Evolutionary conservation across 2,329 filamentous ascomycete species (phyloP).

Genomic region (Nakataea oryzae): DNA sequence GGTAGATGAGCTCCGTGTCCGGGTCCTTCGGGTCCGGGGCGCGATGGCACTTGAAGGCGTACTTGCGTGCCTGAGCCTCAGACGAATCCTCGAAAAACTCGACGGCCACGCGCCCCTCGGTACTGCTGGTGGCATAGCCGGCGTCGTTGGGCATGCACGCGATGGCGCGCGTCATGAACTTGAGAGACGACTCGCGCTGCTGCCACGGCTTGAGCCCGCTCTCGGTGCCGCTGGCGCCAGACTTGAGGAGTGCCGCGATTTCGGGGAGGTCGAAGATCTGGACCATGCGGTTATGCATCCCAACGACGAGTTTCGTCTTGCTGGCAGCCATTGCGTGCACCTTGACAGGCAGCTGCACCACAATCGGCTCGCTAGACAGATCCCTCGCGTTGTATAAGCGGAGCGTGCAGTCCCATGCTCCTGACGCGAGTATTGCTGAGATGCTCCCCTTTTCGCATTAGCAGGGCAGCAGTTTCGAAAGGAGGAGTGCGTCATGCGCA

Average conservation of each 20-base stretch:
- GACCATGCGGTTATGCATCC: constrained; percentile 88
- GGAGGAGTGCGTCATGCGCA: not conserved
- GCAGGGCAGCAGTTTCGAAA: not conserved
- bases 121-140: constrained; percentile 84
- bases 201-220: constrained; percentile 71
- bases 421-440: constrained; percentile 67
- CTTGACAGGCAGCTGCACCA: constrained; percentile 68
- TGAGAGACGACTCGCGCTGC: constrained; percentile 82
- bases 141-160: constrained; percentile 95
- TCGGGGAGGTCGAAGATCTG: constrained; percentile 84
- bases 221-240: constrained; percentile 22
- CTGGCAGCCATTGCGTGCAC: constrained; percentile 78
- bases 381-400: constrained; percentile 64
- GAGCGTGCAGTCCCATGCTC: constrained; percentile 87
- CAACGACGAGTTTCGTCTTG: constrained; percentile 76
- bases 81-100: constrained; percentile 93
- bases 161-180: constrained; percentile 90
- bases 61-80: constrained; percentile 85
- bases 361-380: constrained; percentile 43
- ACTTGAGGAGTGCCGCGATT: constrained; percentile 45
- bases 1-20: constrained; percentile 74
- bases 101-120: constrained; percentile 90
- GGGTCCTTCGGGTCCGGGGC: constrained; percentile 55
- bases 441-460: not conserved
- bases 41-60: constrained; percentile 97